phyloP scores from a whole-genome alignment of 116 monocot genomes.

The Trichopus zeylanicus region DNA sequence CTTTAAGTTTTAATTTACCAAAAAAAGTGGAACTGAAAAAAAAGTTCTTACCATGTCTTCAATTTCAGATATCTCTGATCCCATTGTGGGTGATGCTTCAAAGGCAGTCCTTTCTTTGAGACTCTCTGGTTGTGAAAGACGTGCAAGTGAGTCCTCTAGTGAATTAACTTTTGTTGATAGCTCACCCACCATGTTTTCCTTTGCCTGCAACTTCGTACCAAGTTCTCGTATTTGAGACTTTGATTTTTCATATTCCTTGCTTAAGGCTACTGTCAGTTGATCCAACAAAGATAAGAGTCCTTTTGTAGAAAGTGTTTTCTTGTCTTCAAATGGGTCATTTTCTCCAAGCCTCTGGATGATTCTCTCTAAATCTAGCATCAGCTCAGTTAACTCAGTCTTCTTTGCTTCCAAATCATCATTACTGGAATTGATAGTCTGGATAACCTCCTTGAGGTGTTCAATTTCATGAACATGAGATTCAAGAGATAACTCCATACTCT shows the following conservation, averaged over 20 bases:
- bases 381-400: conserved; percentile 35
- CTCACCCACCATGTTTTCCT: conserved; percentile 39
- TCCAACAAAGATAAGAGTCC: conserved; percentile 50
- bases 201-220: conserved; percentile 47
- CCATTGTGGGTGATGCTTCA: conserved; percentile 44
- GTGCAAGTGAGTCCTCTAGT: conserved; percentile 52
- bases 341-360: conserved; percentile 48
- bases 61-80: conserved; percentile 80
- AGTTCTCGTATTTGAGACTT: conserved; percentile 65
- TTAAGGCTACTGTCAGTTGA: conserved; percentile 28
- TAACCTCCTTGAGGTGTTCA: conserved; percentile 40
- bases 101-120: conserved; percentile 45
- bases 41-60: conserved; percentile 58
- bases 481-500: conserved; percentile 53
- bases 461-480: conserved; percentile 41
- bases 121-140: conserved; percentile 30
- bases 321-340: conserved; percentile 37
- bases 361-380: conserved; percentile 43
- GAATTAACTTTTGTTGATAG: conserved; percentile 44
- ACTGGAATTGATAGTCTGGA: conserved; percentile 21
- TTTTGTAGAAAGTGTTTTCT: conserved; percentile 31
- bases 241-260: conserved; percentile 44
- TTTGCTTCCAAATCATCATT: conserved; percentile 38
- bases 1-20: no score
- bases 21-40: conserved; percentile 1